These are phyloP conservation scores for Abelmoschus esculentus DNA, from an alignment of 345 rosid species.

Conservation along the genomic window DNA sequence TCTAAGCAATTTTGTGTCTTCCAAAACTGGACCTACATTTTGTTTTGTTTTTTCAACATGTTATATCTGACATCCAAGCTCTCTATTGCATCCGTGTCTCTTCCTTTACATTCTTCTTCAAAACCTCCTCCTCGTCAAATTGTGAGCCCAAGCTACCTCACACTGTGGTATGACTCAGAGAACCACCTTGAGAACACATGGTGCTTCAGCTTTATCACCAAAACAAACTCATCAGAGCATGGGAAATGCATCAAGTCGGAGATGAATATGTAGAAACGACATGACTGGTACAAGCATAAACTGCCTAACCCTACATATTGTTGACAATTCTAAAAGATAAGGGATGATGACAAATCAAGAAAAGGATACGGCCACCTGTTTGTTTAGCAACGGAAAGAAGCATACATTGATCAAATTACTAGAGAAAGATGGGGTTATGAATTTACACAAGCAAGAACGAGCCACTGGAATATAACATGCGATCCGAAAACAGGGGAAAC, in stretches of 20 bases:
- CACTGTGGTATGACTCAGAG: slow-evolving; percentile 51
- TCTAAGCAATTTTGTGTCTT: slow-evolving; percentile 6
- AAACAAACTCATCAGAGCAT: slow-evolving; percentile 63
- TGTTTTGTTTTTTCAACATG: background rate
- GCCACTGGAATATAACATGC: slow-evolving; percentile 86
- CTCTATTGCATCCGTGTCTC: background rate
- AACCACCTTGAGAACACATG: slow-evolving; percentile 54
- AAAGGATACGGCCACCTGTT: slow-evolving; percentile 99
- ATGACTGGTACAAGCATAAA: background rate
- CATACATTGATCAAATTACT: background rate
- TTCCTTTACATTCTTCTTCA: background rate
- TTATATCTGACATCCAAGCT: background rate
- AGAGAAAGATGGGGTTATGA: background rate
- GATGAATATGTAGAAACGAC: background rate
- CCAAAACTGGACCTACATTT: slow-evolving; percentile 13
- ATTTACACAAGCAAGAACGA: slow-evolving; percentile 66
- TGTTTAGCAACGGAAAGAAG: background rate
- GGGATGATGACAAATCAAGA: slow-evolving; percentile 85
- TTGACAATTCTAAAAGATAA: slow-evolving; percentile 11
- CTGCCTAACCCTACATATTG: background rate
- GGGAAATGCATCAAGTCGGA: slow-evolving; percentile 62
- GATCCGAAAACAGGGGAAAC: slow-evolving; percentile 78
- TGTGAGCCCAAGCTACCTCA: slow-evolving; percentile 19
- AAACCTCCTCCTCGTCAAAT: background rate
- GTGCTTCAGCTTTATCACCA: slow-evolving; percentile 68